Evolutionary conservation across 2,329 filamentous ascomycete genomes (phyloP), one percentile per base, ranked within the genome.

Genomic region (Xylariaceae sp.): DNA sequence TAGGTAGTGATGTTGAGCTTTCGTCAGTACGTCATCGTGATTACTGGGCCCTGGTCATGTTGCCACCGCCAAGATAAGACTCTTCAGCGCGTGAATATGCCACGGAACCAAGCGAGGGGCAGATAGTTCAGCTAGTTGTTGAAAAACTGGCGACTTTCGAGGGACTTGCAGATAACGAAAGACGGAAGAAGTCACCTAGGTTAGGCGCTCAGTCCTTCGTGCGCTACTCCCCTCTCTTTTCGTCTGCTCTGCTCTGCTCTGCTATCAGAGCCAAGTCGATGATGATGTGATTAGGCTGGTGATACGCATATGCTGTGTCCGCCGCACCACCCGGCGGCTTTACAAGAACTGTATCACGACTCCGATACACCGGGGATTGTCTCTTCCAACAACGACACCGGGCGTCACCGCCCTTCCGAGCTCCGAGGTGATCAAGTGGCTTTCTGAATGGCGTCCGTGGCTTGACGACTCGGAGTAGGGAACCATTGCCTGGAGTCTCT

Each of bases 371-470:
- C 27, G 41, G 19, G 19, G 44, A 9, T 39, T 43, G 39, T 53
- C 11, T 54, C 46, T 45, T 35, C 39, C 32, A 35, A 32, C 37
- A 27, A 45, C 32, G 51, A 55, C 42, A 43, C 51, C 48, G 57
- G 19, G 51, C 43, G 47, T 54, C 58, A 60, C 59, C 53, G 56
- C 58, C 50, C 54, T 64, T 56, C 61, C 63, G 61, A 60, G 61
- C 59, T 61, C 63, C 61, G 59, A 59, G 51, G 50, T 43, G 45
- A 46, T 12, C 27, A 41, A 43, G 31, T 43, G 5, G 12, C 49
- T 29, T 30, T 44, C 50, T 29, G 11, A 31, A 37, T 32, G 45
- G 11, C 34, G 11, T 45, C 31, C 27, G 9, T 32, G 27, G 30
- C 29, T 30, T 29, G 44, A 26, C 12, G 19, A 35, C 39, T 32